These are phyloP conservation scores for Lolium multiflorum DNA, from an alignment of 176 grass and related monocot species.

Conservation along the genomic window DNA sequence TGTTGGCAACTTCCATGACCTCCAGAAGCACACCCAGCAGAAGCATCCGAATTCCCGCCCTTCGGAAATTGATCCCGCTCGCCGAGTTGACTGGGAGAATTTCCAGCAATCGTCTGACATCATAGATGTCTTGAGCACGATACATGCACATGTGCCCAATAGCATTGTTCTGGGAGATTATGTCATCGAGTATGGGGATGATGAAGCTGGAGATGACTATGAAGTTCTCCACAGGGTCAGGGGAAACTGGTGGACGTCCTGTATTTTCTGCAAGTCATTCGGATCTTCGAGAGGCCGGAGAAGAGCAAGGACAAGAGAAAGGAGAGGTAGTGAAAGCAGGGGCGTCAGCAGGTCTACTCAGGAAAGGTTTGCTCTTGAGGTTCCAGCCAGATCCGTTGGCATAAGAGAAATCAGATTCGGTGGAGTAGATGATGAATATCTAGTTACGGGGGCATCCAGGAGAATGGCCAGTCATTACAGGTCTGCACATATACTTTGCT, in stretches of 20 bases:
- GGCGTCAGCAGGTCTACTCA: slow-evolving; percentile 54
- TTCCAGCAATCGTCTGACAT: slow-evolving; percentile 91
- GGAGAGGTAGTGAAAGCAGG: slow-evolving; percentile 57
- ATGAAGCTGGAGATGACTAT: slow-evolving; percentile 83
- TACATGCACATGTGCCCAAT: slow-evolving; percentile 85
- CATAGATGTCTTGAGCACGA: slow-evolving; percentile 93
- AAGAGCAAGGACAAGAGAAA: slow-evolving; percentile 53
- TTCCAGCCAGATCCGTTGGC: slow-evolving; percentile 60
- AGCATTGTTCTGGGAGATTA: slow-evolving; percentile 88
- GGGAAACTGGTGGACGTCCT: slow-evolving; percentile 78
- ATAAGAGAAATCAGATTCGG: slow-evolving; percentile 80
- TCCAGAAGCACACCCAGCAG: slow-evolving; percentile 82
- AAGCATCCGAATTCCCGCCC: slow-evolving; percentile 89
- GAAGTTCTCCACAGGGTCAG: slow-evolving; percentile 79
- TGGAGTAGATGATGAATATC: slow-evolving; percentile 79
- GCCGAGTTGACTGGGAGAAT: slow-evolving; percentile 88
- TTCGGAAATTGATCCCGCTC: slow-evolving; percentile 84
- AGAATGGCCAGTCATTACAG: slow-evolving; percentile 64
- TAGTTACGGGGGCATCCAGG: slow-evolving; percentile 63
- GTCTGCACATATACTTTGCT: slow-evolving; percentile 36
- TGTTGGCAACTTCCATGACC: slow-evolving; percentile 78
- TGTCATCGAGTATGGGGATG: slow-evolving; percentile 93
- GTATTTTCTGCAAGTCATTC: slow-evolving; percentile 77
- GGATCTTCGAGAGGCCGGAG: slow-evolving; percentile 65
- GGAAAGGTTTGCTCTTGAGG: slow-evolving; percentile 63